Evolutionary conservation across 2,329 filamentous ascomycete genomes (phyloP).

Genomic region (Escovopsis weberi): DNA sequence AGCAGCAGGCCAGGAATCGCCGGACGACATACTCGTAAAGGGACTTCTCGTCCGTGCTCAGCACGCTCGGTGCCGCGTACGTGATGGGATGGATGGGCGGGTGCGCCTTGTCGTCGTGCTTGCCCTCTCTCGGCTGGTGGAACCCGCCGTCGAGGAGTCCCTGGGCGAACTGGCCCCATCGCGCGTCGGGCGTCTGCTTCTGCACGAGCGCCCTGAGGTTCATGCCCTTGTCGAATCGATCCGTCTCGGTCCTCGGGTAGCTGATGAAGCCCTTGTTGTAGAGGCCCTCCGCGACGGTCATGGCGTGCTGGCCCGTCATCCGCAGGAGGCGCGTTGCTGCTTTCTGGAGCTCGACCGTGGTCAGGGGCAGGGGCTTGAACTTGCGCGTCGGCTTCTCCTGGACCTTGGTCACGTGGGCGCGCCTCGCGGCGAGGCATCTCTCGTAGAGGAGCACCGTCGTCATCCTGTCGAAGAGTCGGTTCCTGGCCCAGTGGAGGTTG

Average conservation of each 20-base stretch:
- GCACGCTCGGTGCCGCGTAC: constrained; percentile 54
- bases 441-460: constrained; percentile 73
- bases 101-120: constrained; percentile 91
- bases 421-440: constrained; percentile 61
- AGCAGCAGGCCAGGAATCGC: constrained; percentile 89
- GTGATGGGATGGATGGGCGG: constrained; percentile 92
- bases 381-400: constrained; percentile 85
- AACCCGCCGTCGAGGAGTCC: constrained; percentile 62
- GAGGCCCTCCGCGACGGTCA: constrained; percentile 72
- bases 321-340: constrained; percentile 77
- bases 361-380: constrained; percentile 85
- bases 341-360: constrained; percentile 93
- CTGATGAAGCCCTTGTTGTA: constrained; percentile 96
- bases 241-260: constrained; percentile 93
- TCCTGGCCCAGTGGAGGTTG: constrained; percentile 69
- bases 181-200: constrained; percentile 63
- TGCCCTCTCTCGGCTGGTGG: constrained; percentile 64
- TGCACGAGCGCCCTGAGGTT: constrained; percentile 65
- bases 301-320: constrained; percentile 84
- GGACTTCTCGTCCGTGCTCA: constrained; percentile 52
- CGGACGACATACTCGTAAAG: constrained; percentile 89
- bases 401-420: constrained; percentile 69
- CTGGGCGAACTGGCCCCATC: constrained; percentile 74
- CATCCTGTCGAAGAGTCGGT: constrained; percentile 77
- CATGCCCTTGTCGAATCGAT: constrained; percentile 85